Conservation (phyloP, 1,139 yeast species). For the Zygoascus meyerae region DNA sequence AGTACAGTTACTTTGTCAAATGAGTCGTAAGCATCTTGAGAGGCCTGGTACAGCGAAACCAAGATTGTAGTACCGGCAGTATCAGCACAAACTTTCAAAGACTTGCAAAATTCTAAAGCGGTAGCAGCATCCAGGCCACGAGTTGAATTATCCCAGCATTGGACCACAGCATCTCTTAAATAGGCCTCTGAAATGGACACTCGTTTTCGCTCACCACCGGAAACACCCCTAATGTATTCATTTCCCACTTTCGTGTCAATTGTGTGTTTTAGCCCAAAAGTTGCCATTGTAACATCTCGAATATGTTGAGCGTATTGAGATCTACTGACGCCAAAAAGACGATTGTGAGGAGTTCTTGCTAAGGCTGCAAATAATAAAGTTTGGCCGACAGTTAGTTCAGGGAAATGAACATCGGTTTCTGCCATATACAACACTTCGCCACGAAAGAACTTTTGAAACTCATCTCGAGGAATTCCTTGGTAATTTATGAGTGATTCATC, state of each 20-base stretch:
- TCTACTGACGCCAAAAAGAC: constrained; percentile 47
- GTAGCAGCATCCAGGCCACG: constrained; percentile 72
- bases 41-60: constrained; percentile 59
- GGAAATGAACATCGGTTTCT: constrained; percentile 56
- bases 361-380: constrained; percentile 57
- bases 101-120: constrained; percentile 61
- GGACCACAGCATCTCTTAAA: constrained; percentile 51
- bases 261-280: constrained; percentile 55
- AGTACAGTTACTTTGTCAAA: constrained; percentile 62
- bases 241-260: constrained; percentile 54
- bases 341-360: constrained; percentile 52
- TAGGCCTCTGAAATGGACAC: constrained; percentile 59
- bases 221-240: constrained; percentile 56
- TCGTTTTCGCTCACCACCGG: constrained; percentile 62
- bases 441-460: constrained; percentile 45
- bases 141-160: constrained; percentile 77
- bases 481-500: constrained; percentile 46
- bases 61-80: constrained; percentile 51
- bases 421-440: constrained; percentile 56
- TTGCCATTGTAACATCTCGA: constrained; percentile 49
- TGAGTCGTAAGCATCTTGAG: constrained; percentile 55
- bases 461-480: constrained; percentile 37
- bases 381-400: constrained; percentile 57
- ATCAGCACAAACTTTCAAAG: constrained; percentile 56
- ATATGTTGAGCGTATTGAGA: constrained; percentile 43